Conservation (phyloP, 257 asterid species). For the Przewalskia tangutica region DNA sequence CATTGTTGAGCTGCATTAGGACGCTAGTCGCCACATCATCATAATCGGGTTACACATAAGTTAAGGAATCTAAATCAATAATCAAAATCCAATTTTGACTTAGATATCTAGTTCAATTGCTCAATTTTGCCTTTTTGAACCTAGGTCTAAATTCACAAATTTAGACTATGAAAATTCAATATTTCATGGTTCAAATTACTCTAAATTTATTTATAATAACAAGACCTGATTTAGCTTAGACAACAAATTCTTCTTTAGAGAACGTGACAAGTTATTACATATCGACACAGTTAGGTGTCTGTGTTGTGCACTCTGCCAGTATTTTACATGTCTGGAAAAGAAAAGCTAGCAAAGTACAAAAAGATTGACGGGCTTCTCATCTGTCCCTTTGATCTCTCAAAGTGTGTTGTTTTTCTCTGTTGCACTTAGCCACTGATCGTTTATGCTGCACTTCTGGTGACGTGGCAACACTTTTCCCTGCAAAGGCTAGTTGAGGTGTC, state of each 20-base stretch:
- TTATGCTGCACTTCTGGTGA: not conserved
- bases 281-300: slow-evolving; percentile 32
- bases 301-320: slow-evolving; percentile 5
- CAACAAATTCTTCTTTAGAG: not conserved
- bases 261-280: not conserved
- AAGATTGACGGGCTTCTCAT: slow-evolving; percentile 23
- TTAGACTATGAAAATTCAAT: not conserved
- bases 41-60: not conserved
- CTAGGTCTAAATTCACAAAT: not conserved
- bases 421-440: slow-evolving; percentile 16
- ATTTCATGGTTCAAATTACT: not conserved
- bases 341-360: slow-evolving; percentile 18
- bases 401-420: slow-evolving; percentile 30
- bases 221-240: not conserved
- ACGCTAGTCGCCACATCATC: not conserved
- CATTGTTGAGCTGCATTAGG: not conserved
- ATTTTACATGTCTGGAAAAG: slow-evolving; percentile 39
- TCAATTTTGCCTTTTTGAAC: not conserved
- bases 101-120: not conserved
- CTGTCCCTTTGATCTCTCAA: slow-evolving; percentile 20
- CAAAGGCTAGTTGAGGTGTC: not conserved
- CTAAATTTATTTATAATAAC: not conserved
- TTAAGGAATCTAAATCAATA: not conserved
- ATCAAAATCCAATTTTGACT: not conserved
- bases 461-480: not conserved